A percentile compares a stretch with the other conserved stretches of the same genome.
phyloP scores from a whole-genome alignment of 2,329 filamentous ascomycete genomes.

The Cladosporium sp. region DNA sequence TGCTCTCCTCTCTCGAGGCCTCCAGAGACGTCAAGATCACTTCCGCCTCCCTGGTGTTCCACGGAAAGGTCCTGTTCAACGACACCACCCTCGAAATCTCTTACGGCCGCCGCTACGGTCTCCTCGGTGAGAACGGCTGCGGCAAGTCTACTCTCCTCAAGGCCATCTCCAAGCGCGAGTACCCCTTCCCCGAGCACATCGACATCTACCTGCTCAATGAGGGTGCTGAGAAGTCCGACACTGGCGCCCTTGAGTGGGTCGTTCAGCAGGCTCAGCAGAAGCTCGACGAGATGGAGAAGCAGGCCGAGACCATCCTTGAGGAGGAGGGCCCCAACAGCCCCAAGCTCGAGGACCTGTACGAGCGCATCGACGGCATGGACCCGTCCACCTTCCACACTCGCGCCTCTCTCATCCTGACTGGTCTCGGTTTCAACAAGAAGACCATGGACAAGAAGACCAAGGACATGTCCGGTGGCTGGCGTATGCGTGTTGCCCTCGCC shows the following conservation, averaged over 20 bases:
- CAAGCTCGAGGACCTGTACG: conserved; percentile 88
- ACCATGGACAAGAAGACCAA: conserved; percentile 99
- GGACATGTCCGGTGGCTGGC: conserved; percentile 99
- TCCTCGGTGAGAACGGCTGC: conserved; percentile 97
- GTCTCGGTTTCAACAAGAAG: conserved; percentile 97
- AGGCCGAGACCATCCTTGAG: conserved; percentile 87
- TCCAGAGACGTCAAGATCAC: conserved; percentile 97
- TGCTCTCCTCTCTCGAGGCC: conserved; percentile 75
- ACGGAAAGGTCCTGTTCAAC: conserved; percentile 91
- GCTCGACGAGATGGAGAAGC: conserved; percentile 80
- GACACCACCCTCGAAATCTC: conserved; percentile 91
- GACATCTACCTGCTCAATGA: conserved; percentile 99
- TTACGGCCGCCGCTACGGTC: conserved; percentile 86
- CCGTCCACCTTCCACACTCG: conserved; percentile 94
- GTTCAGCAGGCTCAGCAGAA: conserved; percentile 90
- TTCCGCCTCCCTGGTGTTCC: conserved; percentile 89
- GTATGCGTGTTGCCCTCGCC: conserved; percentile 96
- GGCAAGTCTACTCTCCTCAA: conserved; percentile 98
- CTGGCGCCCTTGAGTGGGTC: conserved; percentile 95
- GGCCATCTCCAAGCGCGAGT: conserved; percentile 89
- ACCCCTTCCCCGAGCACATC: conserved; percentile 89
- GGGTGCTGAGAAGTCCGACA: conserved; percentile 81
- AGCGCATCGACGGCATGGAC: conserved; percentile 99
- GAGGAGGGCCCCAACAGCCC: conserved; percentile 87
- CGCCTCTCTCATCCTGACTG: conserved; percentile 92